These are phyloP conservation scores for Colletotrichum orbiculare DNA, from an alignment of 2,329 filamentous ascomycete genomes.

Conservation along the genomic window DNA sequence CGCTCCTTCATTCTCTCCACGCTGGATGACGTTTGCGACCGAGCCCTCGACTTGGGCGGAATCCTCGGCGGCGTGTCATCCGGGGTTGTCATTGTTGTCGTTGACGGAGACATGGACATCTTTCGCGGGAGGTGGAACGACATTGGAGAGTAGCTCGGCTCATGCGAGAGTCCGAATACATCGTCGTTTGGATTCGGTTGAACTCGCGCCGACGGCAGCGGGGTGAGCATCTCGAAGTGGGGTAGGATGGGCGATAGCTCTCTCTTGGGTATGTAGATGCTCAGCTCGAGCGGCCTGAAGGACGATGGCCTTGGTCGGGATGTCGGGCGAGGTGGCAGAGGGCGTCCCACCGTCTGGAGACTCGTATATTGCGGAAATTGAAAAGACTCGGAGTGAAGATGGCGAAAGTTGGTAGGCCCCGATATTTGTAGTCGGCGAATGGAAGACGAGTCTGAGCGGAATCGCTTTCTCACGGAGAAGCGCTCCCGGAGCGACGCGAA, in stretches of 20 bases:
- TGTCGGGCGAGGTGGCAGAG: conserved; percentile 40
- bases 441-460: conserved; percentile 54
- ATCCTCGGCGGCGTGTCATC: conserved; percentile 51
- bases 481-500: conserved; percentile 51
- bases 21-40: conserved; percentile 58
- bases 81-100: conserved; percentile 36
- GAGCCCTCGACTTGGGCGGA: conserved; percentile 57
- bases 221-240: conserved; percentile 56
- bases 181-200: conserved; percentile 49
- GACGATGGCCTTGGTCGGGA: conserved; percentile 46
- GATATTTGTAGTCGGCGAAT: conserved; percentile 68
- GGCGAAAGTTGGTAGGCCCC: conserved; percentile 68
- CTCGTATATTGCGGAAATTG: conserved; percentile 47
- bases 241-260: conserved; percentile 67
- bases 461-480: conserved; percentile 59
- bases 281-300: conserved; percentile 68
- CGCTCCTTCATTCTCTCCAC: conserved; percentile 65
- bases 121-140: conserved; percentile 67
- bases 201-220: conserved; percentile 37
- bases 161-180: conserved; percentile 49
- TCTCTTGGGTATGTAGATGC: conserved; percentile 59
- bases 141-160: conserved; percentile 61
- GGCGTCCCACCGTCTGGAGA: conserved; percentile 41
- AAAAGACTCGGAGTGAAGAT: conserved; percentile 62
- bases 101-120: conserved; percentile 48